phyloP scores from a whole-genome alignment of 352 stramenopile species.

The Globisporangium ultimum region DNA sequence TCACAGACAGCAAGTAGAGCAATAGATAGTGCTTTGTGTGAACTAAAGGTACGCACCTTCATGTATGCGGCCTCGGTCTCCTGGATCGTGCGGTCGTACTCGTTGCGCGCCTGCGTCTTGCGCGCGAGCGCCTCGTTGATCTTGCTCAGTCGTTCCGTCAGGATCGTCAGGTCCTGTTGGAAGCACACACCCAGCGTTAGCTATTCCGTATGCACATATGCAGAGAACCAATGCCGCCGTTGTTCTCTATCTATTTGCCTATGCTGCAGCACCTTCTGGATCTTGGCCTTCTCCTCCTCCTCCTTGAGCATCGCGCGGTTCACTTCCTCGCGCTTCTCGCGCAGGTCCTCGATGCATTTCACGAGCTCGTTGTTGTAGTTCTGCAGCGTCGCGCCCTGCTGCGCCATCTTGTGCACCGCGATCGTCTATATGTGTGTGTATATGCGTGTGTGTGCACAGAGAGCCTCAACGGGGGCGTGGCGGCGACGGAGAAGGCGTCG shows the following conservation, averaged over 20 bases:
- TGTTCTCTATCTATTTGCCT: no score
- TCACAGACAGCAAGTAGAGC: no score
- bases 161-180: slow-evolving; percentile 81
- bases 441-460: no score
- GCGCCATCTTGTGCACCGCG: slow-evolving; percentile 46
- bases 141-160: slow-evolving; percentile 89
- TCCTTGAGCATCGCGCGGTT: slow-evolving; percentile 92
- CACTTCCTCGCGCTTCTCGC: slow-evolving; percentile 90
- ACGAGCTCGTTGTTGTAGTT: slow-evolving; percentile 97
- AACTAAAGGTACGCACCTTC: no score
- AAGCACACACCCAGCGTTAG: no score
- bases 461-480: no score
- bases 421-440: background rate
- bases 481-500: no score
- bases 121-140: slow-evolving; percentile 90
- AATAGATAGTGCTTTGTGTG: no score
- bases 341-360: slow-evolving; percentile 94
- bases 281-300: slow-evolving; percentile 94
- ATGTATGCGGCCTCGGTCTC: slow-evolving; percentile 94
- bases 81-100: slow-evolving; percentile 94
- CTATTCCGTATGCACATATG: no score
- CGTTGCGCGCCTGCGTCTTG: slow-evolving; percentile 89
- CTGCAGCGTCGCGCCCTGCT: slow-evolving; percentile 91
- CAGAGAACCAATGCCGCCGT: no score
- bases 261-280: slow-evolving; percentile 75